Base-by-base conservation (phyloP, 768 basidiomycete genomes). In the Austroboletus festivus region DNA sequence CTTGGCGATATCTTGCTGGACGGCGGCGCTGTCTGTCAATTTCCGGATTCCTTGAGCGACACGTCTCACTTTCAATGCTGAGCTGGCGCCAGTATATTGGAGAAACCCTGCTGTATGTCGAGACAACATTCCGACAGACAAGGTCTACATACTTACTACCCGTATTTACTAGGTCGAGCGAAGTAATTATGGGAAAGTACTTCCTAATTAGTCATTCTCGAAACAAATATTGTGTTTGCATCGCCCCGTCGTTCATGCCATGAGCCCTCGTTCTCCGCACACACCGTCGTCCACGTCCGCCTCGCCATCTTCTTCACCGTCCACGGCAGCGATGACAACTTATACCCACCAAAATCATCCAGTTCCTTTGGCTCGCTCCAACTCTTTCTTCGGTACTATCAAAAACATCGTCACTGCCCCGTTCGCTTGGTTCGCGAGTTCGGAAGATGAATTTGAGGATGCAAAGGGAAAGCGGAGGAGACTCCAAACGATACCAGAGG, bases 391-490 rank as follows among this genome's bases (percentile, higher is more conserved):
- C 37, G 81, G 80, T 42, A 65, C 81, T 40, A 76, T 86, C 67
- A 85, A 78, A 73, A 79, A 73, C 68, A 69, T 85, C 62, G 83
- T 86, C 52, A 77, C 82, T 26, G 80, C 81, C 18, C 81, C 83
- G 38, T 71, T 85, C 54, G 39, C 65, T 42, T 73, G 77, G 68
- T 81, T 85, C 68, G 74, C 77, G 55, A 65, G 72, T 54, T 64
- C 71, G 51, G 72, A 73, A 52, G 78, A 78, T 60, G 77, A 78
- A 54, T 69, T 73, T 38, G 73, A 71, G 55, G 75, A 76, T 60
- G 61, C 70, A 49, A 73, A 68, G 34, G 80, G 80, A 53, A 83
- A 84, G 62, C 78, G 82, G 53, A 73, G 81, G 58, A 71, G 81
- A 24, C 57, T 73, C 37, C 65, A 62, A 42, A 65, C 60, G 21